Evolutionary conservation across 2,329 filamentous ascomycete genomes (phyloP), one percentile per base, ranked within the genome.

Genomic region (Fusarium drepaniforme): DNA sequence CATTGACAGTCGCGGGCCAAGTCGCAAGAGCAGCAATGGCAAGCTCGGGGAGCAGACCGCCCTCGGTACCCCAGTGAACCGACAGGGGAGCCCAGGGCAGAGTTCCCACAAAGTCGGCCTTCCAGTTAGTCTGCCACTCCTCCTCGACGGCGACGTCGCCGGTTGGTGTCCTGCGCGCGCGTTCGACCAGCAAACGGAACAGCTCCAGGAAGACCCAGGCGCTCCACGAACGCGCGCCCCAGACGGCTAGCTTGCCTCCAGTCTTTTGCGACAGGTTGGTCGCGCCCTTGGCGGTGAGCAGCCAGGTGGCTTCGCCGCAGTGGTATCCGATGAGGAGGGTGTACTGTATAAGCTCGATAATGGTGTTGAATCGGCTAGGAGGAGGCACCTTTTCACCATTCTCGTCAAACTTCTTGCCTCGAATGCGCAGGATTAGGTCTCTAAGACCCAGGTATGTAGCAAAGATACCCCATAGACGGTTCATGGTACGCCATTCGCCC

Each of bases 161-260:
- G 76, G 83, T 82, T 71, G 82, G 79, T 58, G 80, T 82, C 76
- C 83, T 80, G 73, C 84, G 83, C 64, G 80, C 75, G 59, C 84
- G 81, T 84, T 90, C 86, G 63, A 87, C 82, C 53, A 86, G 79
- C 69, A 98, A 84, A 72, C 93, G 87, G 60, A 91, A 86, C 71
- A 97, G 88, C 85, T 98, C 95, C 70, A 96, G 85, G 23, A 89
- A 90, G 8, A 97, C 91, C 84, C 95, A 95, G 28, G 89, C 88
- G 65, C 92, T 90, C 95, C 96, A 98, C 73, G 93, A 94, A 53
- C 95, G 88, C 67, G 90, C 91, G 83, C 93, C 95, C 91, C 93
- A 94, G 21, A 91, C 82, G 83, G 90, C 92, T 80, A 92, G 91
- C 75, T 85, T 87, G 33, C 82, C 88, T 81, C 93, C 89, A 58